Conservation (phyloP, 2,329 filamentous ascomycete genomes). For the Dactylella cylindrospora region DNA sequence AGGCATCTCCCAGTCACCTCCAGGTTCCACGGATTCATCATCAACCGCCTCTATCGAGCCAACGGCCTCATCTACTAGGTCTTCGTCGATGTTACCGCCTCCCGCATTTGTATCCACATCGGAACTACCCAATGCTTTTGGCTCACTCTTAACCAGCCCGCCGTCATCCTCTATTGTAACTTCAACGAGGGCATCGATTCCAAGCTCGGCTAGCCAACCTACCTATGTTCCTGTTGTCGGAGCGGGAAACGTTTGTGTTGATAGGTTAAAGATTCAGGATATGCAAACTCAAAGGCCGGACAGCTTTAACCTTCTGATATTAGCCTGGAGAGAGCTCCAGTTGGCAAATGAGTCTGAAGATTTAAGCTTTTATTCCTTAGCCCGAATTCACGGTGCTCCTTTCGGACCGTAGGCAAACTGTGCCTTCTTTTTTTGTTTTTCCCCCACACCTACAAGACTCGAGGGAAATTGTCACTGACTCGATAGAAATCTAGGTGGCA, state of each 20-base stretch:
- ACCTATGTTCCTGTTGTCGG: slow-evolving; percentile 17
- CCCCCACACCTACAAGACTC: not conserved
- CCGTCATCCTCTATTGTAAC: not conserved
- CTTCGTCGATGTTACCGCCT: slow-evolving; percentile 7
- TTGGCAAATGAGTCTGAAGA: slow-evolving; percentile 38
- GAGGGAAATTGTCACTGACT: not conserved
- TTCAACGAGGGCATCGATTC: not conserved
- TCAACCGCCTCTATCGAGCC: too few species aligned
- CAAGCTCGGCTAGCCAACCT: not conserved
- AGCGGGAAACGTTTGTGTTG: slow-evolving; percentile 24
- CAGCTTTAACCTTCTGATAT: slow-evolving; percentile 46
- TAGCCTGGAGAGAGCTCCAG: slow-evolving; percentile 45
- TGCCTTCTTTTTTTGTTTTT: too few species aligned
- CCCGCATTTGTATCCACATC: not conserved
- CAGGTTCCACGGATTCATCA: too few species aligned
- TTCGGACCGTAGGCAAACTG: slow-evolving; percentile 40
- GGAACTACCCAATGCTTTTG: not conserved
- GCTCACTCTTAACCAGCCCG: not conserved
- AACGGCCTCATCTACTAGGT: not conserved
- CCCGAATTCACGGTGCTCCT: slow-evolving; percentile 45
- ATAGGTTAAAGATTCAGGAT: slow-evolving; percentile 36
- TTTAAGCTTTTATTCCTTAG: slow-evolving; percentile 42
- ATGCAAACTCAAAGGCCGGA: slow-evolving; percentile 28
- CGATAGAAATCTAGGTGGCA: slow-evolving; percentile 18
- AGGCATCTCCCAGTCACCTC: not conserved